These are phyloP conservation scores for Leccinum fuscescens DNA, from an alignment of 1,284 basidiomycete species.

Conservation along the genomic window DNA sequence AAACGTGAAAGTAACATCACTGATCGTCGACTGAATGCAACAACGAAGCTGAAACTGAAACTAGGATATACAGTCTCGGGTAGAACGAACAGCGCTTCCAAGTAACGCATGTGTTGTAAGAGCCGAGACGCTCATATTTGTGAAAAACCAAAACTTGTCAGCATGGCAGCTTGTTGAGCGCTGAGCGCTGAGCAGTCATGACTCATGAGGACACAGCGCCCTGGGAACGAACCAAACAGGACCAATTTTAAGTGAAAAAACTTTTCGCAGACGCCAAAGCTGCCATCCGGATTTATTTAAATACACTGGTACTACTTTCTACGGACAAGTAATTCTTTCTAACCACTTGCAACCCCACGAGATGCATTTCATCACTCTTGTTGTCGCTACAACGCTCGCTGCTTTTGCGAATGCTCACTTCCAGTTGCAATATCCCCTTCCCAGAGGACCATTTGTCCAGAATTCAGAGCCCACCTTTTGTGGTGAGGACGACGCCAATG, in stretches of 20 bases:
- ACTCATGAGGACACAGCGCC: background rate
- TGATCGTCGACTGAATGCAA: background rate
- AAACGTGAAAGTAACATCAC: background rate
- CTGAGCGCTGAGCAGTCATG: too few species aligned
- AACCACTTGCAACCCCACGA: background rate
- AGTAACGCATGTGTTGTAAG: background rate
- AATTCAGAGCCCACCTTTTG: constrained; percentile 51
- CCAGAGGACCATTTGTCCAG: constrained; percentile 53
- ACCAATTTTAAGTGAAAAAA: constrained; percentile 25
- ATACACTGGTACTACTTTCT: constrained; percentile 1
- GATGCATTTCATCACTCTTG: constrained; percentile 37
- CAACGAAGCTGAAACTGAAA: background rate
- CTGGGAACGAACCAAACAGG: constrained; percentile 20
- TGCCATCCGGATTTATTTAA: constrained; percentile 15
- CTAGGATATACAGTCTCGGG: background rate
- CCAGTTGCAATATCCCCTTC: constrained; percentile 55
- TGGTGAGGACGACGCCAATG: constrained; percentile 33
- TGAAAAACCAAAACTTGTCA: background rate
- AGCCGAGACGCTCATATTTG: background rate
- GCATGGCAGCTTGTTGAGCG: background rate
- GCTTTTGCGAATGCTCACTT: constrained; percentile 56
- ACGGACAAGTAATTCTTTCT: background rate
- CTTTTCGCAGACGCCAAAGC: constrained; percentile 15
- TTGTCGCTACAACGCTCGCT: constrained; percentile 33
- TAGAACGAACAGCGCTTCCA: background rate